Evolutionary conservation across 768 basidiomycete genomes (phyloP).

Genomic region (Strobilomyces confusus): DNA sequence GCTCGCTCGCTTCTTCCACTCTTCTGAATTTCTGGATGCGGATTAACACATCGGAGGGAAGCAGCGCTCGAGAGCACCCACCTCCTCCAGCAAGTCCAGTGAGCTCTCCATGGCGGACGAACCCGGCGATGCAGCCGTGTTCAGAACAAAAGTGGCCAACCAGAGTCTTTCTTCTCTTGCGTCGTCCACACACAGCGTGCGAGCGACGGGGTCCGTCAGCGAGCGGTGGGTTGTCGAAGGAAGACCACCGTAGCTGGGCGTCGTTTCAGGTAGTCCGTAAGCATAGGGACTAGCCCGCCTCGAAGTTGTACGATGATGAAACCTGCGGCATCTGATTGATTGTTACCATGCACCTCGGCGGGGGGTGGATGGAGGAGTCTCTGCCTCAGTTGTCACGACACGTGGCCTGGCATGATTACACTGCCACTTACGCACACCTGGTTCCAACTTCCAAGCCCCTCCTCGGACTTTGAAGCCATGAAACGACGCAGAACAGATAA

Average conservation of each 20-base stretch:
- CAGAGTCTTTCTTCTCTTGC: not conserved
- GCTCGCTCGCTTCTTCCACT: slow-evolving; percentile 55
- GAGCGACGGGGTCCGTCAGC: slow-evolving; percentile 5
- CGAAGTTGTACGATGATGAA: slow-evolving; percentile 3
- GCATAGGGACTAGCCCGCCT: not conserved
- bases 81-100: slow-evolving; percentile 30
- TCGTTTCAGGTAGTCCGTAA: not conserved
- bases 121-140: not conserved
- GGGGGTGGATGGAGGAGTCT: not conserved
- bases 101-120: slow-evolving; percentile 18
- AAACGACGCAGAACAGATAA: not conserved
- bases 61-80: slow-evolving; percentile 4
- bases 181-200: slow-evolving; percentile 1
- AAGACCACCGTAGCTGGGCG: not conserved
- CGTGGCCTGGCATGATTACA: slow-evolving; percentile 12
- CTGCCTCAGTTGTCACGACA: slow-evolving; percentile 9
- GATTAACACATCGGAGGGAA: not conserved
- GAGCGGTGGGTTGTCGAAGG: not conserved
- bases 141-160: not conserved
- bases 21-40: slow-evolving; percentile 48
- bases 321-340: slow-evolving; percentile 12
- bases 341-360: not conserved
- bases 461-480: not conserved
- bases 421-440: slow-evolving; percentile 10
- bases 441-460: not conserved